phyloP scores from a whole-genome alignment of 495 filamentous ascomycete genomes.

The Neurospora sp. region DNA sequence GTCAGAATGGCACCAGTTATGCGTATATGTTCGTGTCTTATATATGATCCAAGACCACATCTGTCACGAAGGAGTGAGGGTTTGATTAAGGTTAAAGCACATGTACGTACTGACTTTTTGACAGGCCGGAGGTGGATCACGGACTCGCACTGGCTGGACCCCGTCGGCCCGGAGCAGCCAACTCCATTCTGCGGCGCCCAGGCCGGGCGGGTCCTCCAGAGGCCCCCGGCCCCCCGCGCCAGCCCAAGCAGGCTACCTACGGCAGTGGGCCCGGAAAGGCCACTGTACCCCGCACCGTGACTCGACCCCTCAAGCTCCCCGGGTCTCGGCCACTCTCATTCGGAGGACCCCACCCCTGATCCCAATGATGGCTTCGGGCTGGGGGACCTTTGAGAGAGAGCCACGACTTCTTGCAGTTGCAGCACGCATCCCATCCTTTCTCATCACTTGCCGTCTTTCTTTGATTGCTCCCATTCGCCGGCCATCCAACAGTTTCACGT shows the following conservation, averaged over 20 bases:
- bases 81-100: not conserved
- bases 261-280: not conserved
- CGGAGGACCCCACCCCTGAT: not conserved
- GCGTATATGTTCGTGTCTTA: not conserved
- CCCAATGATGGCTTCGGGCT: not conserved
- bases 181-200: not conserved
- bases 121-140: not conserved
- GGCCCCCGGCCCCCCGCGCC: slow-evolving; percentile 1
- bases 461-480: not conserved
- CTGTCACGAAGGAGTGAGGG: not conserved
- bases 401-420: slow-evolving; percentile 33
- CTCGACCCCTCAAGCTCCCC: not conserved
- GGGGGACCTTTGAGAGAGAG: slow-evolving; percentile 23
- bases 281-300: not conserved
- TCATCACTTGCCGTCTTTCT: slow-evolving; percentile 6
- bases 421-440: slow-evolving; percentile 18
- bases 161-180: not conserved
- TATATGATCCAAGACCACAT: not conserved
- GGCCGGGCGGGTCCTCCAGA: not conserved
- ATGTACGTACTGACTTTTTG: not conserved
- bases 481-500: not conserved
- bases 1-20: not conserved
- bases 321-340: not conserved
- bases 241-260: not conserved
- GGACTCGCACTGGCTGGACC: not conserved